These are phyloP conservation scores for Botrytis byssoidea DNA, from an alignment of 2,329 filamentous ascomycete genomes.

Conservation along the genomic window DNA sequence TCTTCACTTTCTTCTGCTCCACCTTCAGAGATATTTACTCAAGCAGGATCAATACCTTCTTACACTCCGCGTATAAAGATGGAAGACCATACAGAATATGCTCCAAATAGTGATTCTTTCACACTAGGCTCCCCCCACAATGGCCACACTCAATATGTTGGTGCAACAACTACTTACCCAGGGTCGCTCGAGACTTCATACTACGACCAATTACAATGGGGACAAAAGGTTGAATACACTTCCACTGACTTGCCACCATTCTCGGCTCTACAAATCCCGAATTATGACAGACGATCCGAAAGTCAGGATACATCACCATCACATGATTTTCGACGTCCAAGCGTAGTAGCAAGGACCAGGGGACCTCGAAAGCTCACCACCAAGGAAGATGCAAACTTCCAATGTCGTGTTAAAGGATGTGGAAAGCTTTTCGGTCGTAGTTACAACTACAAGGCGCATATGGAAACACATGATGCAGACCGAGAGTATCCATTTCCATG, in stretches of 20 bases:
- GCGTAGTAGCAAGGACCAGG: slow-evolving; percentile 34
- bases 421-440: slow-evolving; percentile 76
- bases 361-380: slow-evolving; percentile 56
- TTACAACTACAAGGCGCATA: slow-evolving; percentile 85
- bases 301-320: slow-evolving; percentile 29
- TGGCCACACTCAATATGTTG: slow-evolving; percentile 29
- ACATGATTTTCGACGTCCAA: slow-evolving; percentile 26
- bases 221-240: slow-evolving; percentile 34
- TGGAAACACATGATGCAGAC: slow-evolving; percentile 77
- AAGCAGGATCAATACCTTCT: slow-evolving; percentile 35
- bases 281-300: slow-evolving; percentile 34
- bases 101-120: slow-evolving; percentile 29
- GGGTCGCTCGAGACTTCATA: slow-evolving; percentile 34
- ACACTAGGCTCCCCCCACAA: slow-evolving; percentile 34
- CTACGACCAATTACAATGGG: slow-evolving; percentile 33
- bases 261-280: slow-evolving; percentile 32
- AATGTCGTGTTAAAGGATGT: slow-evolving; percentile 68
- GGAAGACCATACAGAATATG: slow-evolving; percentile 37
- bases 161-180: slow-evolving; percentile 32
- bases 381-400: slow-evolving; percentile 67
- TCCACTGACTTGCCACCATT: slow-evolving; percentile 34
- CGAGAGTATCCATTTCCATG: slow-evolving; percentile 72
- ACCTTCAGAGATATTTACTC: slow-evolving; percentile 37
- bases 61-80: slow-evolving; percentile 39
- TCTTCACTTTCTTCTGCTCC: slow-evolving; percentile 40